These are phyloP conservation scores for Lanzia echinophila DNA, from an alignment of 2,329 filamentous ascomycete species.

Conservation along the genomic window DNA sequence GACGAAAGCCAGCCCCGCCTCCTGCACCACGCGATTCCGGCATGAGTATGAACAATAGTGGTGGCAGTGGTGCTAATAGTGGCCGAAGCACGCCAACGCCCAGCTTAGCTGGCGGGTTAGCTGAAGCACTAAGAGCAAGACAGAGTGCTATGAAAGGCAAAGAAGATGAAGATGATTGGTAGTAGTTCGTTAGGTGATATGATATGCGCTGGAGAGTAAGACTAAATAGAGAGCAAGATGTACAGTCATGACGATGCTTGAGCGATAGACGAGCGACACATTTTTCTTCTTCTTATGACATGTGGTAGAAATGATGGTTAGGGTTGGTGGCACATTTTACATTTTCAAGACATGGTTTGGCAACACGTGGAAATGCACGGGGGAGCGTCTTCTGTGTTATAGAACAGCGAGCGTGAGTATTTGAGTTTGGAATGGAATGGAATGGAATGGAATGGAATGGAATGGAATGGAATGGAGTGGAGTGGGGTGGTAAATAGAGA, in stretches of 20 bases:
- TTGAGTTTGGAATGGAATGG: neutral
- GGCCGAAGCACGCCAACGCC: slow-evolving; percentile 68
- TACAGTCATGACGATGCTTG: neutral
- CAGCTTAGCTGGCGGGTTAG: slow-evolving; percentile 66
- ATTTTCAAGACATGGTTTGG: neutral
- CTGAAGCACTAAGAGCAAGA: slow-evolving; percentile 69
- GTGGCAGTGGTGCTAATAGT: slow-evolving; percentile 46
- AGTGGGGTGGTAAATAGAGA: neutral
- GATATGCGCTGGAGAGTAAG: no score
- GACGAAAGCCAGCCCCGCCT: slow-evolving; percentile 63
- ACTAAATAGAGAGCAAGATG: no score
- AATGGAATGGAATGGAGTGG: neutral
- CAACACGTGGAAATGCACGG: neutral
- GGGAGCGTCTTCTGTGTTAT: neutral
- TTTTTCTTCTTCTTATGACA: neutral
- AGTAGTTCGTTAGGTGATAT: slow-evolving; percentile 6
- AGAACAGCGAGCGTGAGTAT: neutral
- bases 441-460: no score
- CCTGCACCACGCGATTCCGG: slow-evolving; percentile 65
- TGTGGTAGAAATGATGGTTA: neutral
- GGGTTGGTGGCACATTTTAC: neutral
- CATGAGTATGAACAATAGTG: slow-evolving; percentile 50
- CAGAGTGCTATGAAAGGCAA: slow-evolving; percentile 55
- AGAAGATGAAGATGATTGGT: slow-evolving; percentile 32
- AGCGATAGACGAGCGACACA: neutral